These are phyloP conservation scores for Ilex paraguariensis DNA, from an alignment of 305 asterid genomes.

Conservation along the genomic window DNA sequence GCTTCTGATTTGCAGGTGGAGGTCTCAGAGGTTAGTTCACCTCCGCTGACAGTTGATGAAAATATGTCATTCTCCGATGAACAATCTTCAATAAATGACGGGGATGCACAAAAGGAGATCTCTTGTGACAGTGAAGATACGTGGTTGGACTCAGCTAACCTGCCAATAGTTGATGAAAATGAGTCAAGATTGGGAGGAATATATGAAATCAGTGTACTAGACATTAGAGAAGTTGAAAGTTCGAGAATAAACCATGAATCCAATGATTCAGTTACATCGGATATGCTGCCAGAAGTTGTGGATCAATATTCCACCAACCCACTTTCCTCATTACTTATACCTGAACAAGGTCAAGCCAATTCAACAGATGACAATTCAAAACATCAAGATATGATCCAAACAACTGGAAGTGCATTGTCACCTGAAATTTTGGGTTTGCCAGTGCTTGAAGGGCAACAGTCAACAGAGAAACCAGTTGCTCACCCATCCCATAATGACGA, in stretches of 20 bases:
- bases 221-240: conserved; percentile 22
- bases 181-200: conserved; percentile 35
- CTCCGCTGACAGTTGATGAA: conserved; percentile 47
- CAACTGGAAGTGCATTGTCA: conserved; percentile 2
- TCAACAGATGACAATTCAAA: conserved; percentile 1
- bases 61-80: conserved; percentile 41
- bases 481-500: conserved; percentile 3
- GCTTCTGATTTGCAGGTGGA: conserved; percentile 95
- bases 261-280: conserved; percentile 11
- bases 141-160: conserved; percentile 27
- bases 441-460: conserved; percentile 7
- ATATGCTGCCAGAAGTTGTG: conserved; percentile 10
- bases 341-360: conserved; percentile 11
- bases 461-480: neutral
- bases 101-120: conserved; percentile 27
- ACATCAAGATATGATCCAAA: conserved; percentile 14
- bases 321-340: conserved; percentile 17
- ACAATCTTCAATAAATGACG: conserved; percentile 30
- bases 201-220: conserved; percentile 28
- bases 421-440: conserved; percentile 6
- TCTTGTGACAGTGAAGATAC: conserved; percentile 22
- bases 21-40: conserved; percentile 73
- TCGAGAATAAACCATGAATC: conserved; percentile 20
- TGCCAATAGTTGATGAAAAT: conserved; percentile 25
- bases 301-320: conserved; percentile 11